Percentiles rank a stretch among this genome's conserved stretches.
Evolutionary conservation across 306 rosid species (phyloP).

Genomic region (Glycine tomentella): DNA sequence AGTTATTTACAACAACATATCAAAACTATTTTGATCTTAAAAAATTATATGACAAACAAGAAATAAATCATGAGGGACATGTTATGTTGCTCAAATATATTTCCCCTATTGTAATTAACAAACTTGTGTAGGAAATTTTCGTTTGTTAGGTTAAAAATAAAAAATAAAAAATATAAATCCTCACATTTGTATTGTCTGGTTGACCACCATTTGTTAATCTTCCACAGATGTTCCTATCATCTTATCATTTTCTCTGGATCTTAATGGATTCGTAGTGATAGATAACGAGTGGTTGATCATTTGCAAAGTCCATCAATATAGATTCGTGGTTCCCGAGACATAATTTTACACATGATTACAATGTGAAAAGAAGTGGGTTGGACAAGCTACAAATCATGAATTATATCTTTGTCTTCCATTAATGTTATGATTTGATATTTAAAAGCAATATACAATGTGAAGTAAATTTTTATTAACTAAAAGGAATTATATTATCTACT

Average conservation of each 20-base stretch:
- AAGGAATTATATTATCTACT: too few species aligned
- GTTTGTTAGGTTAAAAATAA: neutral
- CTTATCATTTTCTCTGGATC: slow-evolving; percentile 48
- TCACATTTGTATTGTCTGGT: neutral
- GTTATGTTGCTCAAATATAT: neutral
- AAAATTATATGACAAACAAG: too few species aligned
- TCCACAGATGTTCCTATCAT: slow-evolving; percentile 44
- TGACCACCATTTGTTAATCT: slow-evolving; percentile 39
- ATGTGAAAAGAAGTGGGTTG: neutral
- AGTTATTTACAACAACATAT: neutral
- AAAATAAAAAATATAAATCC: neutral
- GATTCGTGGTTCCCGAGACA: slow-evolving; percentile 32
- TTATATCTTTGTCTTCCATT: slow-evolving; percentile 40
- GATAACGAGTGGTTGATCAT: slow-evolving; percentile 43
- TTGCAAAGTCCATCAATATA: slow-evolving; percentile 27
- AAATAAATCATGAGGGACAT: neutral
- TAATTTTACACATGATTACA: slow-evolving; percentile 33
- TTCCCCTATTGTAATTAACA: neutral
- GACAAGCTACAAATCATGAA: neutral
- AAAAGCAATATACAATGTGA: neutral
- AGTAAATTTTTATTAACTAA: neutral
- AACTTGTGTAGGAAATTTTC: neutral
- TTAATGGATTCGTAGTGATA: slow-evolving; percentile 45
- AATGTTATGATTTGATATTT: slow-evolving; percentile 7
- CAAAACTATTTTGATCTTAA: neutral